A percentile compares a stretch with the other conserved stretches of the same genome.
Conservation (phyloP, 1,284 basidiomycete genomes). For the Calocybe gambosa region DNA sequence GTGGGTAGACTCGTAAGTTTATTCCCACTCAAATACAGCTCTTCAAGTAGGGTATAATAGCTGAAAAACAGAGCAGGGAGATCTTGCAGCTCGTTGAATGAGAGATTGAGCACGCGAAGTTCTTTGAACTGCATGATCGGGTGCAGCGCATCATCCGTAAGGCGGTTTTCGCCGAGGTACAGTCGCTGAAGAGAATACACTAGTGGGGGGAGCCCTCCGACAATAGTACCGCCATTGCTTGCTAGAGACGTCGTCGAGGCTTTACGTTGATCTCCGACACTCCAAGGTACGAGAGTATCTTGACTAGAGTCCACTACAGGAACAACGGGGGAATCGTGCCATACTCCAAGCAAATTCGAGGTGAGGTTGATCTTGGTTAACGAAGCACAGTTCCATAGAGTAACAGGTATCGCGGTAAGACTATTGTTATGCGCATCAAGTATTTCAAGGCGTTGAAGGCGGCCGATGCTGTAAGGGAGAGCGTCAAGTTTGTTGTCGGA, state of each 20-base stretch:
- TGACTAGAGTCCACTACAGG: not conserved
- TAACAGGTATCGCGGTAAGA: slow-evolving; percentile 68
- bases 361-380: slow-evolving; percentile 80
- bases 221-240: slow-evolving; percentile 8
- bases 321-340: slow-evolving; percentile 56
- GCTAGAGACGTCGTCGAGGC: slow-evolving; percentile 33
- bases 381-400: slow-evolving; percentile 82
- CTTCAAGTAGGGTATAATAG: slow-evolving; percentile 65
- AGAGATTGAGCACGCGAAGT: slow-evolving; percentile 83
- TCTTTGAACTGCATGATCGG: slow-evolving; percentile 72
- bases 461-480: slow-evolving; percentile 77
- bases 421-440: slow-evolving; percentile 94
- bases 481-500: slow-evolving; percentile 85
- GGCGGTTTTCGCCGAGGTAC: slow-evolving; percentile 86
- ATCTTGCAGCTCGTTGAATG: slow-evolving; percentile 95
- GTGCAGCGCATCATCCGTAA: slow-evolving; percentile 80
- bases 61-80: slow-evolving; percentile 76
- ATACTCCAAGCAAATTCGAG: slow-evolving; percentile 79
- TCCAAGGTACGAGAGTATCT: not conserved
- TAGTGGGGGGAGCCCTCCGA: slow-evolving; percentile 54
- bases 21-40: slow-evolving; percentile 93
- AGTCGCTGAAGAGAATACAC: slow-evolving; percentile 71
- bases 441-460: slow-evolving; percentile 68
- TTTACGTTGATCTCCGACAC: slow-evolving; percentile 31
- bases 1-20: slow-evolving; percentile 86